A percentile compares a stretch with the other conserved stretches of the same genome.
phyloP scores from a whole-genome alignment of 1,284 basidiomycete genomes.

The Ustilago cynodontis region DNA sequence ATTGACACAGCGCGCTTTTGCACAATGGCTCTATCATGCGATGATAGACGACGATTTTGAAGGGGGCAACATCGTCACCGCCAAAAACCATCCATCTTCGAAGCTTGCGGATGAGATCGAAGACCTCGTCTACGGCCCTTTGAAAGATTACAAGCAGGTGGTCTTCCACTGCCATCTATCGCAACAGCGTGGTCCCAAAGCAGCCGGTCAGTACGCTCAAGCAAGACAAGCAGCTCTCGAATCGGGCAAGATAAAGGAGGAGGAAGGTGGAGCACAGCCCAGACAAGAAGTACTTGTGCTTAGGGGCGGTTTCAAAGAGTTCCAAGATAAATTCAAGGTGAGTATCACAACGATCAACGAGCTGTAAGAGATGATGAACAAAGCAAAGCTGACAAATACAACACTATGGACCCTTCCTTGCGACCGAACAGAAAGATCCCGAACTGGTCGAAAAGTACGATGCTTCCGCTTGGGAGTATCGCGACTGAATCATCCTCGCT shows the following conservation, averaged over 20 bases:
- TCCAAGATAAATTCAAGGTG: conserved; percentile 66
- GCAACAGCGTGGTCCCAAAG: conserved; percentile 69
- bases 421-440: conserved; percentile 45
- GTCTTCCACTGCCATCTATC: conserved; percentile 70
- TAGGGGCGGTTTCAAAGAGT: conserved; percentile 69
- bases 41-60: conserved; percentile 68
- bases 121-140: conserved; percentile 56
- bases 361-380: too few species aligned
- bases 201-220: conserved; percentile 69
- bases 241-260: conserved; percentile 21
- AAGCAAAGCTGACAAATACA: too few species aligned
- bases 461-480: conserved; percentile 58
- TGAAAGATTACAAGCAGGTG: conserved; percentile 62
- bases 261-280: background rate
- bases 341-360: background rate
- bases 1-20: too few species aligned
- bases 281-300: conserved; percentile 68
- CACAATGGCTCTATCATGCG: background rate
- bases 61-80: conserved; percentile 69
- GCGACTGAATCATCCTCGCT: conserved; percentile 25
- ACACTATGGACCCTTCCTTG: too few species aligned
- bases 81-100: conserved; percentile 61
- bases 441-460: conserved; percentile 67
- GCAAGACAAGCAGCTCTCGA: conserved; percentile 51
- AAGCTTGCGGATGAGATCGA: conserved; percentile 55